phyloP scores from a whole-genome alignment of 23 red algal genomes.

The Porphyridium purpureum region DNA sequence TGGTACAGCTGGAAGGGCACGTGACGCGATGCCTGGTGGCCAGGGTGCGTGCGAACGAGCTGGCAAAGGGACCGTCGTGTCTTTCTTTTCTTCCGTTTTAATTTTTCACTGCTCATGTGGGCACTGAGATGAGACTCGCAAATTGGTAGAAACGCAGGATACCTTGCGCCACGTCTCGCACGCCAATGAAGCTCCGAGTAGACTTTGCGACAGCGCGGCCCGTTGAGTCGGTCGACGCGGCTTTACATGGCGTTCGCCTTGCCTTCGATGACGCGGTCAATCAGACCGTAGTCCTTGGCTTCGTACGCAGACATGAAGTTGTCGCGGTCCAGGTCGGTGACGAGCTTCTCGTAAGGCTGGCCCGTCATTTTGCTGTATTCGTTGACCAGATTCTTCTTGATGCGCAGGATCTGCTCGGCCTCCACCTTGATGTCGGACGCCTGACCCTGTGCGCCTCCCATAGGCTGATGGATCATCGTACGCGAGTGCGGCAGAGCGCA shows the following conservation, averaged over 20 bases:
- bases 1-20: too few relatives aligned
- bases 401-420: conserved; percentile 95
- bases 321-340: conserved; percentile 88
- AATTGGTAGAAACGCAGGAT: too few relatives aligned
- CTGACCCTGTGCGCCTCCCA: conserved; percentile 96
- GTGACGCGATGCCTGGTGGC: too few relatives aligned
- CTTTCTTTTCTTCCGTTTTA: too few relatives aligned
- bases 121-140: too few relatives aligned
- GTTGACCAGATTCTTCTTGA: conserved; percentile 73
- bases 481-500: conserved; percentile 85
- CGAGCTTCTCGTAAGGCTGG: conserved; percentile 75
- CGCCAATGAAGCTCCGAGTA: too few relatives aligned
- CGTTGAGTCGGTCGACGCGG: too few relatives aligned
- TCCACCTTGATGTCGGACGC: conserved; percentile 98
- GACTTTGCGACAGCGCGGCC: too few relatives aligned
- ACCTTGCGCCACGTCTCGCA: too few relatives aligned
- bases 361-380: conserved; percentile 98
- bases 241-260: conserved; percentile 55
- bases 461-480: conserved; percentile 99
- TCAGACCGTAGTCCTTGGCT: conserved; percentile 87
- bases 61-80: too few relatives aligned
- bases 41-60: too few relatives aligned
- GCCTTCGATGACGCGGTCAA: conserved; percentile 92
- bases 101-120: too few relatives aligned
- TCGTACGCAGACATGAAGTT: conserved; percentile 97